Evolutionary conservation across 345 rosid genomes (phyloP).

Genomic region (Moricandia arvensis): DNA sequence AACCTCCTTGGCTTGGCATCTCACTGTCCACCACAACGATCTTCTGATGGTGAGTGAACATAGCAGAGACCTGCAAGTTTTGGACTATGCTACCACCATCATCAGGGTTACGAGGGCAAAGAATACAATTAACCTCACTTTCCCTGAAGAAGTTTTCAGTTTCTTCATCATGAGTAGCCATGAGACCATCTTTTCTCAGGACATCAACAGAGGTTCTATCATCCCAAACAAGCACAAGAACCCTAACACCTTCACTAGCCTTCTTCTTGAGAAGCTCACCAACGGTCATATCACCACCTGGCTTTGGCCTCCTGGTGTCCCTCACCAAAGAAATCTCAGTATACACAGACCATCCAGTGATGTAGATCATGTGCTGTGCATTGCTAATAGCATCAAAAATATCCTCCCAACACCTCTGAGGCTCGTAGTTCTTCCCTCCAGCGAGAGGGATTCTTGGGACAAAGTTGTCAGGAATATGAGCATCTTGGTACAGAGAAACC

Average conservation of each 20-base stretch:
- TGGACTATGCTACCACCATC: constrained; percentile 97
- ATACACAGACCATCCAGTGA: constrained; percentile 99
- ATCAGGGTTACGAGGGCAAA: constrained; percentile 96
- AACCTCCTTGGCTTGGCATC: constrained; percentile 61
- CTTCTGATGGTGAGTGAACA: constrained; percentile 99
- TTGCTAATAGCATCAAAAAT: constrained; percentile 82
- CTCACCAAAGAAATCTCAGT: constrained; percentile 79
- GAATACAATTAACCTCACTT: constrained; percentile 80
- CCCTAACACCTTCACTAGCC: constrained; percentile 94
- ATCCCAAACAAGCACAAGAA: constrained; percentile 93
- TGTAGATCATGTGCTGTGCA: constrained; percentile 86
- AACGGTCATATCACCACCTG: constrained; percentile 77
- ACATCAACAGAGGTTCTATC: constrained; percentile 95
- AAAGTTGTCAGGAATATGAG: constrained; percentile 89
- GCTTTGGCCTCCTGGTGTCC: constrained; percentile 94
- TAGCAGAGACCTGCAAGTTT: constrained; percentile 71
- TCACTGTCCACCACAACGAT: constrained; percentile 83
- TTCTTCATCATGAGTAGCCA: constrained; percentile 98
- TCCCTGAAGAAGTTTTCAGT: constrained; percentile 62
- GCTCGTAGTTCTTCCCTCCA: constrained; percentile 84
- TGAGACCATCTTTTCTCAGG: constrained; percentile 86
- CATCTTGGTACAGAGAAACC: constrained; percentile 92
- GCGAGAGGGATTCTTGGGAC: constrained; percentile 89
- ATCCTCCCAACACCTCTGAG: constrained; percentile 99
- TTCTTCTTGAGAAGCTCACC: constrained; percentile 94